Evolutionary conservation across 2,329 filamentous ascomycete species (phyloP).

Genomic region (Gremmenia infestans): DNA sequence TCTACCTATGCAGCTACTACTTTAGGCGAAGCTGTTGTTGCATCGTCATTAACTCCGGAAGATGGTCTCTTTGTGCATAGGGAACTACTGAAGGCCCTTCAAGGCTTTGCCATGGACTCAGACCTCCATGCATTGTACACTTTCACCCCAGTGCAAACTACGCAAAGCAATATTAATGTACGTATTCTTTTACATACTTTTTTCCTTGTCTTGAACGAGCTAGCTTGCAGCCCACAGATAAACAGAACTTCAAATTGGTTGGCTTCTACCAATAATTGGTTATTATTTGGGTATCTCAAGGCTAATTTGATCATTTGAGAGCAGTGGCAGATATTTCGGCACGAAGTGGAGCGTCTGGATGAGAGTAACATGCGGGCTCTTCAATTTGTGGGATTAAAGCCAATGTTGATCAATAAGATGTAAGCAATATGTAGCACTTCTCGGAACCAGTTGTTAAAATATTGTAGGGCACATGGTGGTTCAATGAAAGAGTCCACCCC

Average conservation of each 20-base stretch:
- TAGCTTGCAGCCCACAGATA: too few relatives aligned
- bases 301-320: not conserved
- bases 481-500: constrained; percentile 56
- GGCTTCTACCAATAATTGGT: not conserved
- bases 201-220: not conserved
- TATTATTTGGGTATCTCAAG: too few relatives aligned
- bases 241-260: too few relatives aligned
- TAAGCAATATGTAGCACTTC: constrained; percentile 34
- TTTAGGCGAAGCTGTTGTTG: constrained; percentile 66
- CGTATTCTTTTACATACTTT: not conserved
- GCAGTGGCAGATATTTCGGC: constrained; percentile 63
- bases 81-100: constrained; percentile 62
- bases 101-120: constrained; percentile 73
- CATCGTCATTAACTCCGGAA: constrained; percentile 67
- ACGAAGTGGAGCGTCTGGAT: constrained; percentile 65
- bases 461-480: constrained; percentile 59
- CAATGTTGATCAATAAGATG: constrained; percentile 62
- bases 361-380: constrained; percentile 68
- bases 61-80: constrained; percentile 69
- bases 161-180: constrained; percentile 49
- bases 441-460: constrained; percentile 1
- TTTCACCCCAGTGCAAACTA: constrained; percentile 66
- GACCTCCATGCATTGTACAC: constrained; percentile 77
- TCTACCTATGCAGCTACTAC: constrained; percentile 56
- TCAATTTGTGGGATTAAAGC: constrained; percentile 62